Evolutionary conservation across 768 basidiomycete species (phyloP), one percentile per base, ranked within the genome.

Genomic region (Naganishia onofrii): DNA sequence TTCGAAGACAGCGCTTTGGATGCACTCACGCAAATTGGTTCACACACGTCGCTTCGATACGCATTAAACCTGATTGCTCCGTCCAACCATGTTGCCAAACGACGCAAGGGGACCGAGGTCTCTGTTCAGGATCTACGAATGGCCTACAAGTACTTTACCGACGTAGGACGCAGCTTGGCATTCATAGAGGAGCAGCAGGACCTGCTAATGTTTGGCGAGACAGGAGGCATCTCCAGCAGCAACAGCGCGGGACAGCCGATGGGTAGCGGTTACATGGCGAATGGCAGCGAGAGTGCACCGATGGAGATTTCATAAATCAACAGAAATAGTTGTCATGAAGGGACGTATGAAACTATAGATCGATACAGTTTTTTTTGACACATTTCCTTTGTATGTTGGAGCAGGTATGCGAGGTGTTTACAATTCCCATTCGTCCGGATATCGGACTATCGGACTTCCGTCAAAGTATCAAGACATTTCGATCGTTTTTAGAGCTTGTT

Each of bases 61-160:
- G 90, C 92, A 0, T 86, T 98, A 53, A 95, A 98, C 82, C 84
- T 97, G 68, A 98, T 99, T 73, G 93, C 94, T 0, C 93, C 92
- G 57, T 91, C 90, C 0, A 88, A 91, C 73, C 87, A 96, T 54
- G 84, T 95, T 21, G 90, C 95, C 7, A 85, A 87, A 71, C 89
- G 92, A 76, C 87, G 95, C 34, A 93, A 92, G 71, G 72, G 74
- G 2, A 88, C 89, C 66, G 83, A 84, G 36, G 93, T 98, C 12
- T 91, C 89, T 48, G 89, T 91, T 0, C 88, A 90, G 60, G 95
- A 98, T 79, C 84, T 98, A 36, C 83, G 90, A 58, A 84, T 89
- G 66, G 91, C 88, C 1, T 98, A 97, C 79, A 85, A 74, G 66
- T 82, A 81, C 72, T 82, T 81, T 71, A 72, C 74, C 44, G 81